Percentiles rank a stretch among this genome's conserved stretches.
phyloP scores from a whole-genome alignment of 225 moss, liverwort and hornwort genomes.

The Sphagnum tenellum region DNA sequence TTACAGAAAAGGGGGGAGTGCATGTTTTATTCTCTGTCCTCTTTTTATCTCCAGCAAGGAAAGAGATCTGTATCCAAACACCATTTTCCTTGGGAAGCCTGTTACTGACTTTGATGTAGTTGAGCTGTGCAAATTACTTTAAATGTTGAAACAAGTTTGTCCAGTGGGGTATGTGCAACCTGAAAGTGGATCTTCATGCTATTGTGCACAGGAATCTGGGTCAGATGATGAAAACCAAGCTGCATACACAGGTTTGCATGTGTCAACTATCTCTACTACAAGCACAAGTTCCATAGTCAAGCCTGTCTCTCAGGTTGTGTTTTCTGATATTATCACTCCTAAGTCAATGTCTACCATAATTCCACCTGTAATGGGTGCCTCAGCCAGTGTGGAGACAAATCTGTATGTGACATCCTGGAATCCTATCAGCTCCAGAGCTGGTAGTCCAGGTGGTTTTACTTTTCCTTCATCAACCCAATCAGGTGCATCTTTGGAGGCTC shows the following conservation, averaged over 20 bases:
- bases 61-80: too few species aligned
- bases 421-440: constrained; percentile 10
- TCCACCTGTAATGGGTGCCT: constrained; percentile 26
- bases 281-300: constrained; percentile 20
- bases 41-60: too few species aligned
- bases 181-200: neutral
- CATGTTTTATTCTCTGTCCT: too few species aligned
- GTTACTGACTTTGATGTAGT: too few species aligned
- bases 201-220: constrained; percentile 25
- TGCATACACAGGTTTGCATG: constrained; percentile 14
- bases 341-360: constrained; percentile 20
- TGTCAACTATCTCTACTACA: constrained; percentile 14
- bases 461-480: constrained; percentile 53
- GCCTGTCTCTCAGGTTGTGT: constrained; percentile 16
- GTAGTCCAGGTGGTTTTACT: constrained; percentile 32
- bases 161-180: neutral
- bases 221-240: constrained; percentile 68
- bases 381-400: constrained; percentile 15
- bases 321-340: constrained; percentile 13
- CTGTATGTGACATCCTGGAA: neutral
- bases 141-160: too few species aligned
- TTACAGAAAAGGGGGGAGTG: too few species aligned
- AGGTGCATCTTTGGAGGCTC: constrained; percentile 53
- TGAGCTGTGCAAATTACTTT: too few species aligned
- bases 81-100: too few species aligned